Conservation (phyloP, 2,329 filamentous ascomycete genomes). For the Clarireedia homoeocarpa region DNA sequence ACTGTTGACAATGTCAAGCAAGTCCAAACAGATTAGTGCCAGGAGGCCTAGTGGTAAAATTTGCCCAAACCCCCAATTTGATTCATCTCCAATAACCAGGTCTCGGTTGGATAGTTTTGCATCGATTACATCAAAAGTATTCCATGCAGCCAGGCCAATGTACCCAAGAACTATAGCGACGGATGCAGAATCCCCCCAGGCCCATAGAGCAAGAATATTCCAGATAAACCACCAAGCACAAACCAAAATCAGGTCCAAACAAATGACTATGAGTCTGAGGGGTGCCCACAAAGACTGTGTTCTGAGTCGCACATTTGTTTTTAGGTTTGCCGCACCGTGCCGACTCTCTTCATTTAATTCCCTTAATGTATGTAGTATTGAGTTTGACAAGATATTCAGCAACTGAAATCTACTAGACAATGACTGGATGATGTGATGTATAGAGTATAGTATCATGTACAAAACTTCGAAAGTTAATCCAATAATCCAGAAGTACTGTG, state of each 20-base stretch:
- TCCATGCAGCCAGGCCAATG: slow-evolving; percentile 11
- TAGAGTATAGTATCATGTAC: slow-evolving; percentile 3
- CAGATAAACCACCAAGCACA: neutral
- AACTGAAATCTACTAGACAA: neutral
- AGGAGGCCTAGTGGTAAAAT: slow-evolving; percentile 12
- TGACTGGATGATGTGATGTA: neutral
- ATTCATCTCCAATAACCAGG: slow-evolving; percentile 9
- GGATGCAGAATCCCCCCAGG: slow-evolving; percentile 10
- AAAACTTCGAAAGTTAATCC: slow-evolving; percentile 7
- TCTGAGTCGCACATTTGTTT: neutral
- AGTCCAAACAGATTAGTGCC: slow-evolving; percentile 8
- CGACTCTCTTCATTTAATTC: neutral
- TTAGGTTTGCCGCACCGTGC: neutral
- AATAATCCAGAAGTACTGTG: slow-evolving; percentile 12
- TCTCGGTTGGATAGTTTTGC: slow-evolving; percentile 10
- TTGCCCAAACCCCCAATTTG: slow-evolving; percentile 14
- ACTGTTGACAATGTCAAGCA: slow-evolving; percentile 13
- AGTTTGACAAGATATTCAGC: neutral
- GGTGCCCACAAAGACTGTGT: neutral
- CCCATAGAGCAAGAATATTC: slow-evolving; percentile 7
- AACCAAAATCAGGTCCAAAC: neutral
- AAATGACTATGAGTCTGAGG: neutral
- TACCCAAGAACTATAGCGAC: slow-evolving; percentile 6
- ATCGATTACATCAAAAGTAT: slow-evolving; percentile 12
- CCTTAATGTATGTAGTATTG: neutral